Evolutionary conservation across 2,329 filamentous ascomycete species (phyloP), one percentile per base, ranked within the genome.

Genomic region (Zarea fungicola): DNA sequence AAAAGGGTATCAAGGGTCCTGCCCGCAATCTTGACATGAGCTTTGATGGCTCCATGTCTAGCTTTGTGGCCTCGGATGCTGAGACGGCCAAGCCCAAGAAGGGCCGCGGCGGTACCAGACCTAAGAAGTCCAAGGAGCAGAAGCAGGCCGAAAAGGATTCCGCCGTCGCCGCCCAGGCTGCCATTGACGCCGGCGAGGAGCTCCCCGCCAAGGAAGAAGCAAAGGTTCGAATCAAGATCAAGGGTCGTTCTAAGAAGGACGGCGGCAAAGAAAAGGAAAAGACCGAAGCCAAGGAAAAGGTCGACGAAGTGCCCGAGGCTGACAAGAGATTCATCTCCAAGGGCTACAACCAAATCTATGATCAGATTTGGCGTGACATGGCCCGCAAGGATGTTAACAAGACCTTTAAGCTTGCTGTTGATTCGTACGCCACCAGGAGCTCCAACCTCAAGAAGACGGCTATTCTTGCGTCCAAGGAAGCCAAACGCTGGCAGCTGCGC

Each of bases 391-490:
- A 96, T 65, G 87, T 96, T 52, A 88, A 87, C 61, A 97, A 96
- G 72, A 88, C 95, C 0, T 90, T 83, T 65, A 89, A 93, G 57
- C 78, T 96, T 64, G 95, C 95, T 49, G 82, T 84, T 49, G 85
- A 89, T 57, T 96, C 92, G 0, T 83, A 92, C 51, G 80, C 84
- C 8, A 95, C 86, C 31, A 95, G 95, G 64, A 81, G 87, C 46
- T 95, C 92, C n/a, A 99, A 99, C 60, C 79, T 96, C 41, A 93
- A 95, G 65, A 99, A 99, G 77, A 99, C 93, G 0, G 93, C 91
- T 13, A 92, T 97, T 59, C 75, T 99, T 34, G 93, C 93, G 7
- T 95, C 92, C 53, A 99, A 99, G 65, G 93, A 99, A 70, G 92
- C 93, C 47, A 90, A 95, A 62, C 80, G 95, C 62, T 99, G 93